Conservation (phyloP, 208 protist genomes). For the Leishmania amazonensis region DNA sequence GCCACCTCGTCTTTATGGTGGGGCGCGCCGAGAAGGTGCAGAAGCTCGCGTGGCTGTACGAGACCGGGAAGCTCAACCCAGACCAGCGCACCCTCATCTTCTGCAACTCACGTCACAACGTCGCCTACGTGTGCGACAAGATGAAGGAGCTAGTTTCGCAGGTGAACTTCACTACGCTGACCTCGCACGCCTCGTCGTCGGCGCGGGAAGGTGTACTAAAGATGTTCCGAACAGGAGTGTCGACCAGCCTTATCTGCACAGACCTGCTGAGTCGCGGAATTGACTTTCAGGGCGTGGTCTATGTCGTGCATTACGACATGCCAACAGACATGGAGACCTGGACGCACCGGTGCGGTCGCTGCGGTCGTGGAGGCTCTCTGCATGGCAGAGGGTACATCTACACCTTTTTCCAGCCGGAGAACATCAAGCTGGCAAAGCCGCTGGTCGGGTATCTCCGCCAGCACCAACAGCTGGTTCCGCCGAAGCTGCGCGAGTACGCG, state of each 20-base stretch:
- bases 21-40: conserved; percentile 72
- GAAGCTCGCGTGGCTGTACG: conserved; percentile 75
- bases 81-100: conserved; percentile 86
- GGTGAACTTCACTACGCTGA: conserved; percentile 62
- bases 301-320: conserved; percentile 98
- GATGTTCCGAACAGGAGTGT: conserved; percentile 93
- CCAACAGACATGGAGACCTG: conserved; percentile 96
- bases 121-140: conserved; percentile 71
- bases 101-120: conserved; percentile 88
- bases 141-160: conserved; percentile 46
- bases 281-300: conserved; percentile 97
- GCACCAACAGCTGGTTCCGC: conserved; percentile 73
- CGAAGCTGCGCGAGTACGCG: conserved; percentile 84
- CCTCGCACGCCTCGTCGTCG: conserved; percentile 59
- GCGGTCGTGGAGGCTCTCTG: conserved; percentile 80
- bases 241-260: conserved; percentile 96
- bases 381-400: conserved; percentile 62
- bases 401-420: conserved; percentile 89
- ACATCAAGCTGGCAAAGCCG: conserved; percentile 74
- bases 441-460: conserved; percentile 81
- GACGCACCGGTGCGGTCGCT: conserved; percentile 97
- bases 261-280: conserved; percentile 98
- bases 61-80: conserved; percentile 51
- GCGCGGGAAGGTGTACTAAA: conserved; percentile 77
- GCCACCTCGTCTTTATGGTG: conserved; percentile 73